phyloP scores from a whole-genome alignment of 148 eudicot genomes.

The Vaccinium corymbosum region DNA sequence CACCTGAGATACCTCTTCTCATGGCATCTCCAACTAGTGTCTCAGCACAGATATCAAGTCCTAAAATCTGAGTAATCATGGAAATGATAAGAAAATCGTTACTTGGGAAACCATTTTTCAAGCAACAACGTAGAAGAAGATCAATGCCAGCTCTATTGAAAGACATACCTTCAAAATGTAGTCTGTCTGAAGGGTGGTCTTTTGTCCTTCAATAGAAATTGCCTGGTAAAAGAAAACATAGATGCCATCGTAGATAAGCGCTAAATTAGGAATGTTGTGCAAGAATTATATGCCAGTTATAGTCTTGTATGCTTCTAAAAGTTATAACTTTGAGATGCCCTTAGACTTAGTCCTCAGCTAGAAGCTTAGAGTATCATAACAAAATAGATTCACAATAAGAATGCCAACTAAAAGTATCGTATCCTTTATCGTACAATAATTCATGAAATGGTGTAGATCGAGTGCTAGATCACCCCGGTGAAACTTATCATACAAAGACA shows the following conservation, averaged over 20 bases:
- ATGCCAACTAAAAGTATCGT: too few species aligned
- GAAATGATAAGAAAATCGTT: conserved; percentile 7
- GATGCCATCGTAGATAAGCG: conserved; percentile 1
- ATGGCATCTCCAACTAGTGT: conserved; percentile 69
- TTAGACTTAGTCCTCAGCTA: too few species aligned
- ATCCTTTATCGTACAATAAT: too few species aligned
- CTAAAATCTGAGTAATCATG: conserved; percentile 55
- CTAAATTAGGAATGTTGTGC: not conserved
- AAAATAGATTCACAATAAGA: too few species aligned
- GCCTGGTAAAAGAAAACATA: conserved; percentile 46
- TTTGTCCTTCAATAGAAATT: conserved; percentile 64
- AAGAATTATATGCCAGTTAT: not conserved
- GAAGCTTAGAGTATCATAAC: too few species aligned
- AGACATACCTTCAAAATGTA: conserved; percentile 68
- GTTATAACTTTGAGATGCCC: not conserved
- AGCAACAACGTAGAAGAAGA: not conserved
- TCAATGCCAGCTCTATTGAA: not conserved
- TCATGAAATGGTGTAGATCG: too few species aligned
- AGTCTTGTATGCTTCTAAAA: not conserved
- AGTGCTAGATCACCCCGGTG: too few species aligned
- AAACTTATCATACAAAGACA: too few species aligned
- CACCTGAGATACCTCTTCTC: conserved; percentile 76
- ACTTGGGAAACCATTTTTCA: not conserved
- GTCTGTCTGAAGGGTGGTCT: conserved; percentile 66
- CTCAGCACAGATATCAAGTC: conserved; percentile 76